Base-by-base conservation (phyloP, 352 stramenopile genomes). In the Pythium pyrilobum region DNA sequence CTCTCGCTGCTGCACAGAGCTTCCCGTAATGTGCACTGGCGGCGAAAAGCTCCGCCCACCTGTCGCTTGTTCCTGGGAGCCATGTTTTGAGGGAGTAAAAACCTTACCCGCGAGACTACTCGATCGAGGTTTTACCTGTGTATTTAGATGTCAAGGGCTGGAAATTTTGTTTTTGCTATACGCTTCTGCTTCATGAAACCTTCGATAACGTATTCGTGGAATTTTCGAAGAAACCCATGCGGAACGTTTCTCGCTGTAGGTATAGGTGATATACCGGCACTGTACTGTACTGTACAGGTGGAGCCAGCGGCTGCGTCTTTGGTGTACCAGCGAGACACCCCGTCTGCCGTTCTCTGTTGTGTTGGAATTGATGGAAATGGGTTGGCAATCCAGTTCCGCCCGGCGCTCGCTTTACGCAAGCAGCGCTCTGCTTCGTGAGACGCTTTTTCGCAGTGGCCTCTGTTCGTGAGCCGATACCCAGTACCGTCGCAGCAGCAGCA, bases 161-260 rank as follows among this genome's bases (percentile, higher is more conserved):
- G 32, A 50, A 37, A 37, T 21, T n/a, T 24, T 29, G 23, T 6
- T 36, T 6, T 15, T 36, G 1, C 27, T 10, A 1, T n/a, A 9
- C 6, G 31, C 13, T 25, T 39, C n/a, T 20, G 12, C 2, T 11
- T 10, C 18, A 9, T n/a, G 37, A 16, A 36, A 57, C 55, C 55
- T 63, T 28, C 24, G 18, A 63, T 56, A 36, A 24, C 16, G 2
- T 12, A 63, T 59, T 5, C 4, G 6, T 33, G 25, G 56, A 64
- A 64, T 45, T 58, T 64, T 64, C 48, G 42, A 64, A 54, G 48
- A 58, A 64, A 53, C 28, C 27, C 40, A 20, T 20, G n/a, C 45
- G 43, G 45, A 31, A 42, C 20, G 31, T 52, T 52, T 52, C 5
- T 5, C 33, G 31, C 28, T 24, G 11, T 52, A 52, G 31, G 45